Conservation (phyloP, 1,284 basidiomycete species). For the Sanghuangporus baumii region DNA sequence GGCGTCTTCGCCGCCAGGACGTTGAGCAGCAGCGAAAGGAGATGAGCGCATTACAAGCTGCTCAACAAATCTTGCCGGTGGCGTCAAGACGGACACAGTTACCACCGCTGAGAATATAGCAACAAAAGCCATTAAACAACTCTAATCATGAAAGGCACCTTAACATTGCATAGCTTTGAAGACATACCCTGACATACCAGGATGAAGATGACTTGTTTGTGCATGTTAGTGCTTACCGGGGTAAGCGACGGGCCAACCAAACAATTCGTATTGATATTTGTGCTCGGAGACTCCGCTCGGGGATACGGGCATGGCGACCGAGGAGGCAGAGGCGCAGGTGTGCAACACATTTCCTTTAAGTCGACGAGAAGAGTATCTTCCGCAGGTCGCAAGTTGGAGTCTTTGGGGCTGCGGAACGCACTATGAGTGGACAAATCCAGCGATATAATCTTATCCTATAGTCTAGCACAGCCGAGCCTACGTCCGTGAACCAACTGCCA, state of each 20-base stretch:
- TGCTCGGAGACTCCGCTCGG: no score
- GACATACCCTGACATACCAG: background rate
- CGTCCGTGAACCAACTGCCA: no score
- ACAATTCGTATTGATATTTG: no score
- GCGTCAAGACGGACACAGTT: background rate
- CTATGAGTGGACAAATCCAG: background rate
- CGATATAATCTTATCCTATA: background rate
- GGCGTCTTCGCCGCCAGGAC: constrained; percentile 24
- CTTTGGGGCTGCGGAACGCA: background rate
- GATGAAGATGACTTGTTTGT: background rate
- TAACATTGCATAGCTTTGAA: no score
- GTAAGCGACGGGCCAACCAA: no score
- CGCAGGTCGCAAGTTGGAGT: background rate
- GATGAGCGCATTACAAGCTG: background rate
- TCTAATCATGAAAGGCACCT: no score
- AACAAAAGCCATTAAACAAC: background rate
- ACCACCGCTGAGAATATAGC: background rate
- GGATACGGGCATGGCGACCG: no score
- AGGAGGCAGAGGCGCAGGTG: no score
- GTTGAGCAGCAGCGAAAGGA: constrained; percentile 1
- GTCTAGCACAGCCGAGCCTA: background rate
- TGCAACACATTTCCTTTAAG: no score
- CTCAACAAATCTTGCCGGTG: constrained; percentile 3
- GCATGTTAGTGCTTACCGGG: no score
- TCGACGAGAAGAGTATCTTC: background rate